These are phyloP conservation scores for Oehlia diaphana DNA, from an alignment of 192 early-diverging fungal species.

Conservation along the genomic window DNA sequence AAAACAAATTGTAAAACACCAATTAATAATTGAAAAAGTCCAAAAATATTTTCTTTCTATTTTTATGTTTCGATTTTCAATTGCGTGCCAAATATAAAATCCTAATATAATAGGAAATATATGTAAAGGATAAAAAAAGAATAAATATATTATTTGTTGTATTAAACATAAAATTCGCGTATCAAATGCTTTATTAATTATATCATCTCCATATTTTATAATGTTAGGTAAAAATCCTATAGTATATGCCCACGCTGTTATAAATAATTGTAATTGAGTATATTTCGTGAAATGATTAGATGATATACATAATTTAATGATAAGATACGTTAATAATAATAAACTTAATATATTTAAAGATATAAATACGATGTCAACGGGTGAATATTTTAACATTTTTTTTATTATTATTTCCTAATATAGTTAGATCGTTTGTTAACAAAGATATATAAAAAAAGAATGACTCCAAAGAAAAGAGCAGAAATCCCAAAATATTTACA, in stretches of 20 bases:
- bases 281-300: neutral
- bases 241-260: neutral
- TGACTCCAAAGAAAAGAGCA: no score
- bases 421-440: no score
- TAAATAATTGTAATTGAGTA: neutral
- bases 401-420: no score
- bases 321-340: neutral
- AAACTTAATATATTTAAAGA: neutral
- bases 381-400: neutral
- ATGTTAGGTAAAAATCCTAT: neutral
- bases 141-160: neutral
- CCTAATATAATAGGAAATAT: neutral
- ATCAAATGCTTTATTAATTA: neutral
- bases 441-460: no score
- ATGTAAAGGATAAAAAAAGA: slow-evolving; percentile 13
- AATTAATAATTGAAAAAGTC: neutral
- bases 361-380: neutral
- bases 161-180: neutral
- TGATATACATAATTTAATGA: neutral
- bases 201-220: neutral
- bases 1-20: neutral
- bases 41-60: slow-evolving; percentile 9
- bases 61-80: neutral
- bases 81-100: neutral
- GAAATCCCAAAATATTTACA: no score